Conservation (phyloP, 2,329 filamentous ascomycete genomes). For the Fusarium bulbicola region DNA sequence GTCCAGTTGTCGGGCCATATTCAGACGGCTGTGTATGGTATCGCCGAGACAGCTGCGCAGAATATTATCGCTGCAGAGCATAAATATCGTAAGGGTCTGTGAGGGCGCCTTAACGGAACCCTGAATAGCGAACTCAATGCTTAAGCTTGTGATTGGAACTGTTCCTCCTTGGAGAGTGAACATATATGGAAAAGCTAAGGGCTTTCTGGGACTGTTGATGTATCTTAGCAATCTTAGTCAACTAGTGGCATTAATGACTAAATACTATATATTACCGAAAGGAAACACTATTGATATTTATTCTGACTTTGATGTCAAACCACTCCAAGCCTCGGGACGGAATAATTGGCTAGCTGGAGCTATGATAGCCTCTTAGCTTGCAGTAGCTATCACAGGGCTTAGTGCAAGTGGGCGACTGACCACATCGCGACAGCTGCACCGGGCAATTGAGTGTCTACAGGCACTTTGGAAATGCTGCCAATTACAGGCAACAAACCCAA, state of each 20-base stretch:
- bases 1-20: neutral
- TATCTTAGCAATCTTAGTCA: too few species aligned
- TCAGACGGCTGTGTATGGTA: neutral
- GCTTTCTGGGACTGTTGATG: too few species aligned
- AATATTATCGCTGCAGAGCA: neutral
- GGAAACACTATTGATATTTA: neutral
- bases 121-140: fast-evolving
- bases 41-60: neutral
- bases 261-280: too few species aligned
- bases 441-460: fast-evolving
- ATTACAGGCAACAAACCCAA: neutral
- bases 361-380: neutral
- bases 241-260: too few species aligned
- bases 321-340: fast-evolving
- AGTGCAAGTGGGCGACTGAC: neutral
- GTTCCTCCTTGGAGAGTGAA: too few species aligned
- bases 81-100: fast-evolving
- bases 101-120: too few species aligned
- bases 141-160: neutral
- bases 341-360: neutral
- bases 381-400: neutral
- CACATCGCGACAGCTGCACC: neutral
- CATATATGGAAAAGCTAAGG: too few species aligned
- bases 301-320: fast-evolving
- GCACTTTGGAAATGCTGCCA: fast-evolving